Percentiles rank a stretch among this genome's conserved stretches.
phyloP scores from a whole-genome alignment of 306 rosid genomes.

The Urtica urens region DNA sequence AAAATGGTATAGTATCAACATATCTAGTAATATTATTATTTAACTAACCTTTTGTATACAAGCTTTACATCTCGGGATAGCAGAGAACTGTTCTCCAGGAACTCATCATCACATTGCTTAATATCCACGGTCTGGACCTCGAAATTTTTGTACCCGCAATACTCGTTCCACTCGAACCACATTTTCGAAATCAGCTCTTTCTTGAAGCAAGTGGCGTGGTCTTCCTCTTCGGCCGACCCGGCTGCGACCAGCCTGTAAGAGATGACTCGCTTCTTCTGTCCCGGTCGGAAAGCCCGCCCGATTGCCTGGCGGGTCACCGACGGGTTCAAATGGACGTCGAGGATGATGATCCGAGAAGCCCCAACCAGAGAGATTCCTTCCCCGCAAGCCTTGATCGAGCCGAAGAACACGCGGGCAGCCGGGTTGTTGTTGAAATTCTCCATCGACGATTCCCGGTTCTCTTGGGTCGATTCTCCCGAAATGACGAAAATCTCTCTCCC shows the following conservation, averaged over 20 bases:
- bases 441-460: conserved; percentile 70
- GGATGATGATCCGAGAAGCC: conserved; percentile 69
- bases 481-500: conserved; percentile 76
- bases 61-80: conserved; percentile 51
- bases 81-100: conserved; percentile 39
- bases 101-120: conserved; percentile 52
- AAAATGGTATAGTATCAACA: too few species aligned
- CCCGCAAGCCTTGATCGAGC: conserved; percentile 97
- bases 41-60: conserved; percentile 73
- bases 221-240: conserved; percentile 76
- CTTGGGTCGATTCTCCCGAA: conserved; percentile 66
- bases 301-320: conserved; percentile 94
- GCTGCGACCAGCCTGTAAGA: conserved; percentile 70
- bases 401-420: conserved; percentile 73
- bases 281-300: conserved; percentile 94
- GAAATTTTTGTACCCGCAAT: conserved; percentile 49
- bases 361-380: conserved; percentile 96
- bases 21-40: too few species aligned
- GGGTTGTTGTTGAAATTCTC: conserved; percentile 66
- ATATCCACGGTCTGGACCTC: conserved; percentile 40
- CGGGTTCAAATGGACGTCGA: conserved; percentile 86
- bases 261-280: conserved; percentile 64
- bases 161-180: conserved; percentile 98
- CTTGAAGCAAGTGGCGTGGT: conserved; percentile 58
- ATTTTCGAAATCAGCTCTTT: conserved; percentile 71